Conservation (phyloP, 495 filamentous ascomycete species). For the Tuber microsphaerosporum region DNA sequence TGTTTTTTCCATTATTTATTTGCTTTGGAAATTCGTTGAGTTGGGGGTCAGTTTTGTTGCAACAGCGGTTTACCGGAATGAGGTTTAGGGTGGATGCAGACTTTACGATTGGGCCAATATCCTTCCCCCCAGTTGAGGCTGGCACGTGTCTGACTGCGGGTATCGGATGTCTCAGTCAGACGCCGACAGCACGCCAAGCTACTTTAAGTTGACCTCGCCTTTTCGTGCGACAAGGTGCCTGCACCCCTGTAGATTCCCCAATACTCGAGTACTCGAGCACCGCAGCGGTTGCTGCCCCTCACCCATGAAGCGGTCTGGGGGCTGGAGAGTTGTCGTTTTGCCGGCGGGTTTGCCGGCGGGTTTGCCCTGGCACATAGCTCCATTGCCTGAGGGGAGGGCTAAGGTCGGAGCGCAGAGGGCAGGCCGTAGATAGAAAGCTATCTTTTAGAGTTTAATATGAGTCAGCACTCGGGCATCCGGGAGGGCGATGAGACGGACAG, state of each 20-base stretch:
- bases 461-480: neutral
- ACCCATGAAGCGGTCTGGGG: neutral
- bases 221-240: neutral
- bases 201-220: neutral
- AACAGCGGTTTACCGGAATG: no score
- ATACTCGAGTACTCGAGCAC: no score
- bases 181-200: neutral
- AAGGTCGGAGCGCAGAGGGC: neutral
- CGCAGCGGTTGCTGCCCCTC: neutral
- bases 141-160: no score
- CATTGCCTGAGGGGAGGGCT: neutral
- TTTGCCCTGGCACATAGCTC: neutral
- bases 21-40: no score
- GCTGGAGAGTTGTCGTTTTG: neutral
- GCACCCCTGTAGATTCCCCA: neutral
- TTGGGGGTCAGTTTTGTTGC: no score
- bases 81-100: no score
- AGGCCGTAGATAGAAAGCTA: neutral
- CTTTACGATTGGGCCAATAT: no score
- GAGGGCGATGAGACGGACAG: no score
- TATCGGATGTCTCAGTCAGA: neutral
- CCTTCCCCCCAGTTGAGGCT: no score
- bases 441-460: neutral
- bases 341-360: neutral
- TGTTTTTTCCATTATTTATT: no score